Conservation (phyloP, 352 stramenopile species). For the Chrysophaeum taylorii region DNA sequence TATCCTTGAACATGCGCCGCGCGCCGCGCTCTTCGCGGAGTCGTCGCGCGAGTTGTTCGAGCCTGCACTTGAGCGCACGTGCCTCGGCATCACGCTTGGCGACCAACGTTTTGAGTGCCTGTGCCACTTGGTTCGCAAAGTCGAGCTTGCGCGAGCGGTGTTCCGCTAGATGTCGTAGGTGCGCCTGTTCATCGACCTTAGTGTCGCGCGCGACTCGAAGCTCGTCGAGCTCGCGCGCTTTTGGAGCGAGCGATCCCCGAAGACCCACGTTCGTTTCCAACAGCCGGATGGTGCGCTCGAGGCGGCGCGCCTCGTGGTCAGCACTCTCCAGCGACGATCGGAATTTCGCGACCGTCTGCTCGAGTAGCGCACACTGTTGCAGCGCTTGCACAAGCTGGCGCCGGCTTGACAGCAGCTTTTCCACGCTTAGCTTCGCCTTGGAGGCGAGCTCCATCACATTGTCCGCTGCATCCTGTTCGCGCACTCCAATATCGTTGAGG, state of each 20-base stretch:
- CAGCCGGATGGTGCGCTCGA: background rate
- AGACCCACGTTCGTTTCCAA: background rate
- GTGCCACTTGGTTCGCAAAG: background rate
- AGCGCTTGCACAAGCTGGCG: background rate
- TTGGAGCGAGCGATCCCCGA: slow-evolving; percentile 16
- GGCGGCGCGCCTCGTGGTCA: background rate
- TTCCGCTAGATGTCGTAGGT: no score
- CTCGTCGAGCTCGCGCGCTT: slow-evolving; percentile 13
- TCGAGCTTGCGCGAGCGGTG: slow-evolving; percentile 14
- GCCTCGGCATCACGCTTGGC: background rate
- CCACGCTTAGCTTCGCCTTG: no score
- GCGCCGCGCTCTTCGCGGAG: background rate
- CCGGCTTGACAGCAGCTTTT: no score
- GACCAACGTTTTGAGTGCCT: background rate
- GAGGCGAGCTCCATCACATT: no score
- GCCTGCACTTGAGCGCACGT: background rate
- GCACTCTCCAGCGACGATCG: background rate
- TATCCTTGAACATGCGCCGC: background rate
- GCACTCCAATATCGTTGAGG: no score
- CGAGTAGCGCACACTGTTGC: background rate
- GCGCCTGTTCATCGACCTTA: slow-evolving; percentile 6
- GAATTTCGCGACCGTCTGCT: background rate
- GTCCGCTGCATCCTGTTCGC: no score
- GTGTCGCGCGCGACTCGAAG: background rate
- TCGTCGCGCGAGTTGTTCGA: background rate